Evolutionary conservation across 345 rosid species (phyloP), one percentile per base, ranked within the genome.

Genomic region (Viola odorata): DNA sequence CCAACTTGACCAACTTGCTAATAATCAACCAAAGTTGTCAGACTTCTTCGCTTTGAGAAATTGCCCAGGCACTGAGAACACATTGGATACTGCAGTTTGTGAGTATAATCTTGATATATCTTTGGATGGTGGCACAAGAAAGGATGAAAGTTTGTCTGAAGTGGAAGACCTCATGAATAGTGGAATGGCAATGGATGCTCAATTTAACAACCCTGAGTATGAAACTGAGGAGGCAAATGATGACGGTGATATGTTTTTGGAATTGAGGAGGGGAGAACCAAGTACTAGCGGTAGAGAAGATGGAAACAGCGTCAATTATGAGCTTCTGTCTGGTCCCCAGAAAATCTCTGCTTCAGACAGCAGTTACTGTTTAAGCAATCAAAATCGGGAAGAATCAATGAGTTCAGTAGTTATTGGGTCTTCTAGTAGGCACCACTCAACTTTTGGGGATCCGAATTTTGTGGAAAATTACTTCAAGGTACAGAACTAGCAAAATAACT

Each of bases 381-480:
- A 69, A 57, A 76, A 58, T 68, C 37, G 12, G 23, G 57, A 58
- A 66, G 68, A 61, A 16, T 76, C 74, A 41, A 62, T 75, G 5
- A 69, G 57, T 45, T 69, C 77, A 69, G 54, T 68, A 57, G 16
- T 63, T 72, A 53, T 23, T 49, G 85, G 70, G 58, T 72, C 82
- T 69, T 79, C 81, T 63, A 61, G 41, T 69, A 71, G 60, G 71
- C 57, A 72, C 9, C 94, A 81, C 74, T 89, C 96, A 75, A 81
- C 89, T 63, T 78, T 81, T 55, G 91, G 75, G 55, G 96, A 89
- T 73, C 94, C 96, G 52, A 81, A 84, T 81, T 92, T 92, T 79
- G 94, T 92, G 55, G 96, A 87, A 62, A 89, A 87, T 69, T 92
- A 92, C 78, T 92, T 92, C 69, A 92, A 84, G 96, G 98, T 89